Conservation (phyloP, 352 stramenopile genomes). For the Phytophthora fragariae region DNA sequence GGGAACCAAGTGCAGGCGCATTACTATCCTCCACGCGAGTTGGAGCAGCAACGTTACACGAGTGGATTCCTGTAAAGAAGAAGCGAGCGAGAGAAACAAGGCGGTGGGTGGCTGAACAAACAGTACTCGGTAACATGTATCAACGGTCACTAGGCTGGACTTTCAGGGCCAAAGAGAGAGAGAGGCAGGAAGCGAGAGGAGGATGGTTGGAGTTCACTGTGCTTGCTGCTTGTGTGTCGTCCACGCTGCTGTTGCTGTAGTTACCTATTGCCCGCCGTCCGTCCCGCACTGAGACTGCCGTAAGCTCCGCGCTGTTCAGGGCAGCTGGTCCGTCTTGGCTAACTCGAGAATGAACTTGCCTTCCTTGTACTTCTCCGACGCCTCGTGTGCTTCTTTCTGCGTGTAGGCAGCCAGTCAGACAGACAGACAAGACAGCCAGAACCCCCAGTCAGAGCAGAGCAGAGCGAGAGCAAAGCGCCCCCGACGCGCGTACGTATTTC, state of each 20-base stretch:
- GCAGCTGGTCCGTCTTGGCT: slow-evolving; percentile 81
- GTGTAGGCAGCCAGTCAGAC: slow-evolving; percentile 11
- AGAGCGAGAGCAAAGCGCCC: neutral
- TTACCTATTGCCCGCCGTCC: slow-evolving; percentile 1
- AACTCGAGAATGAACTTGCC: slow-evolving; percentile 98
- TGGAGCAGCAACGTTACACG: slow-evolving; percentile 55
- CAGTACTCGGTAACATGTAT: slow-evolving; percentile 25
- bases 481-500: slow-evolving; percentile 86
- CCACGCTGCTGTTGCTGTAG: slow-evolving; percentile 43
- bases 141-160: slow-evolving; percentile 21
- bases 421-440: neutral
- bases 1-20: slow-evolving; percentile 75
- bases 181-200: neutral
- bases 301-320: slow-evolving; percentile 36
- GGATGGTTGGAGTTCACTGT: slow-evolving; percentile 27
- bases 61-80: slow-evolving; percentile 61
- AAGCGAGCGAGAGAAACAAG: slow-evolving; percentile 6
- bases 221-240: slow-evolving; percentile 44
- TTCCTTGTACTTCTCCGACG: slow-evolving; percentile 96
- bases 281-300: slow-evolving; percentile 8
- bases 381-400: slow-evolving; percentile 92
- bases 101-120: slow-evolving; percentile 22
- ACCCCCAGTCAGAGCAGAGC: slow-evolving; percentile 5
- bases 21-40: slow-evolving; percentile 63
- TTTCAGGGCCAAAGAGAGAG: slow-evolving; percentile 13